These are phyloP conservation scores for Botrytis aclada DNA, from an alignment of 2,329 filamentous ascomycete genomes.

Conservation along the genomic window DNA sequence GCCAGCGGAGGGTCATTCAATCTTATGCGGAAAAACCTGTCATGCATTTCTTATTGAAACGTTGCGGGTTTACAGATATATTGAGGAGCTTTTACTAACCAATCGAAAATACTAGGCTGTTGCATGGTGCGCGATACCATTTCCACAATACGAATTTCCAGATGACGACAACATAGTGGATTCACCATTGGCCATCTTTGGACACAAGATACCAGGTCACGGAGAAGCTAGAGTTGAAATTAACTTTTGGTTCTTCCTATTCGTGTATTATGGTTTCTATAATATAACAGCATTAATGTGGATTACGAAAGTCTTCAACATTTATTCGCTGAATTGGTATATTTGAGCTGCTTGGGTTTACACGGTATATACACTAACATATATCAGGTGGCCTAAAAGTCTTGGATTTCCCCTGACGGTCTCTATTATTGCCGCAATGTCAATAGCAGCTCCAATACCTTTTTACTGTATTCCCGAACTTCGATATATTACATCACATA, in stretches of 20 bases:
- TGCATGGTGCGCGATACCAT: constrained; percentile 62
- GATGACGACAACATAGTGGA: constrained; percentile 41
- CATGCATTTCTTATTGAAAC: too few species aligned
- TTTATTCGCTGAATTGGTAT: constrained; percentile 66
- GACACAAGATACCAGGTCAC: constrained; percentile 55
- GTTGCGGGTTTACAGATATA: not conserved
- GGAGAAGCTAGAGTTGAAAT: constrained; percentile 61
- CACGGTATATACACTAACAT: not conserved
- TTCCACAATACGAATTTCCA: constrained; percentile 59
- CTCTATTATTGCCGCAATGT: constrained; percentile 58
- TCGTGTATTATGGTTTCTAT: constrained; percentile 68
- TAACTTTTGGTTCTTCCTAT: constrained; percentile 70
- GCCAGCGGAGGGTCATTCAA: not conserved
- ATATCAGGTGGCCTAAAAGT: constrained; percentile 55
- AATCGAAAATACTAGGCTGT: constrained; percentile 47
- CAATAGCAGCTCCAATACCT: constrained; percentile 56
- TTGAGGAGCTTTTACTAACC: not conserved
- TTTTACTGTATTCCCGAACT: constrained; percentile 55
- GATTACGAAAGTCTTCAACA: constrained; percentile 70
- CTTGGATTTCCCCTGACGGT: constrained; percentile 64
- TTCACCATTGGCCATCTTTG: constrained; percentile 22
- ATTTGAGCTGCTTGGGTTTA: not conserved
- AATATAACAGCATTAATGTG: constrained; percentile 65
- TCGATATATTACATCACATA: constrained; percentile 56
- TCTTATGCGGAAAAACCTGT: not conserved